Conservation (phyloP, 179 eudicot species). For the Silene coronaria region DNA sequence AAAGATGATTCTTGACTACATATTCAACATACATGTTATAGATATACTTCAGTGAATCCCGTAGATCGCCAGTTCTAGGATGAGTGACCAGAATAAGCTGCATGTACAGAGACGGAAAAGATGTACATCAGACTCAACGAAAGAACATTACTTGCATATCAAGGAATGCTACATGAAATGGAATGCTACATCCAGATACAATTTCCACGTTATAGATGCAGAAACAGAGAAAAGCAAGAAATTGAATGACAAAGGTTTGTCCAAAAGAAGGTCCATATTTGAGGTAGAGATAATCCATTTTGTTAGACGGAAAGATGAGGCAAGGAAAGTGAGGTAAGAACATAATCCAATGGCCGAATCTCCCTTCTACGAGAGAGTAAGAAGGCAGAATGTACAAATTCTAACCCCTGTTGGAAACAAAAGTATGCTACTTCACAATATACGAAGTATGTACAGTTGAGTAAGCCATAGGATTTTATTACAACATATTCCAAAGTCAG, state of each 20-base stretch:
- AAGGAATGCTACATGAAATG: neutral
- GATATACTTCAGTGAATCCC: conserved; percentile 80
- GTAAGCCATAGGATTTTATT: too few species aligned
- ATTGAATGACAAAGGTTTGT: neutral
- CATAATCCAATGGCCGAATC: too few species aligned
- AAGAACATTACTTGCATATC: neutral
- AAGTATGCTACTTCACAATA: too few species aligned
- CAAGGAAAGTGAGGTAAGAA: neutral
- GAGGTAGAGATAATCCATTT: neutral
- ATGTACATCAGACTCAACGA: neutral
- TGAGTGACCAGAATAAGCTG: conserved; percentile 87
- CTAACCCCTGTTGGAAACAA: too few species aligned
- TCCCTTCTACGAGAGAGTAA: too few species aligned
- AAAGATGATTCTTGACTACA: conserved; percentile 91
- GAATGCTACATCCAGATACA: neutral
- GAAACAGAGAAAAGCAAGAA: neutral
- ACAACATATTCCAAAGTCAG: too few species aligned
- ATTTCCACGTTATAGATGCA: neutral
- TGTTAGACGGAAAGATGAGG: neutral
- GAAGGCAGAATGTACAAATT: too few species aligned
- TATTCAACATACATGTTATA: conserved; percentile 88
- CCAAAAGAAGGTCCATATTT: neutral
- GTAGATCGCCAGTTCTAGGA: conserved; percentile 79
- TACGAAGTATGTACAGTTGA: too few species aligned
- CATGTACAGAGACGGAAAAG: conserved; percentile 13